These are phyloP conservation scores for Candida ulmi DNA, from an alignment of 805 yeast species.

Conservation along the genomic window DNA sequence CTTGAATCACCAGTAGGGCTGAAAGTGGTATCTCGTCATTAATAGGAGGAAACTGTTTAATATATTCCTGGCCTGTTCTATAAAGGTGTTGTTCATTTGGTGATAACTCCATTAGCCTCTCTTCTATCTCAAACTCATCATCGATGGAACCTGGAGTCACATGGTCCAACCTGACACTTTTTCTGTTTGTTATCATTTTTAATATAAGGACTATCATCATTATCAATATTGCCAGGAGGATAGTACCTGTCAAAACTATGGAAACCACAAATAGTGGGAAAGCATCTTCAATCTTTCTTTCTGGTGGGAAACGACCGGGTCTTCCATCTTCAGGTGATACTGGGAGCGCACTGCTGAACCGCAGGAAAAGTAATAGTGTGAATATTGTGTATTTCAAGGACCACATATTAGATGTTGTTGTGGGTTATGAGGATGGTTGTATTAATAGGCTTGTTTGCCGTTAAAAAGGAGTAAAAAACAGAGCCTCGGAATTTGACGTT, in stretches of 20 bases:
- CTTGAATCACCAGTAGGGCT: slow-evolving; percentile 46
- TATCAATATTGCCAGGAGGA: slow-evolving; percentile 2
- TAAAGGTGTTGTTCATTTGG: slow-evolving; percentile 52
- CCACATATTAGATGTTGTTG: too few relatives aligned
- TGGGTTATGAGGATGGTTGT: too few relatives aligned
- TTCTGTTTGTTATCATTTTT: neutral
- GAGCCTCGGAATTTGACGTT: too few relatives aligned
- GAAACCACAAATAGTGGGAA: neutral
- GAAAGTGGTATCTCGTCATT: slow-evolving; percentile 25
- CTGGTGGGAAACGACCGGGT: too few relatives aligned
- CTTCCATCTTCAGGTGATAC: too few relatives aligned
- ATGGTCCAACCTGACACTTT: slow-evolving; percentile 14
- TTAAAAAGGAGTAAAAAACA: too few relatives aligned
- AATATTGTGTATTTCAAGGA: too few relatives aligned
- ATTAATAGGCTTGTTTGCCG: too few relatives aligned
- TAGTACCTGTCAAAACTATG: neutral
- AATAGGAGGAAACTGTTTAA: slow-evolving; percentile 17
- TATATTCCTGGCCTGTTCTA: slow-evolving; percentile 38
- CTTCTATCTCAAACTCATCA: slow-evolving; percentile 40
- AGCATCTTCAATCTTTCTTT: neutral
- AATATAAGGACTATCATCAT: slow-evolving; percentile 5
- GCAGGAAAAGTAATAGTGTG: too few relatives aligned
- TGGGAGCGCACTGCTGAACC: too few relatives aligned
- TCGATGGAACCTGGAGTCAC: slow-evolving; percentile 53
- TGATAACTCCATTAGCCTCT: slow-evolving; percentile 40